phyloP scores from a whole-genome alignment of 179 eudicot species.

The Beta lomatogona region DNA sequence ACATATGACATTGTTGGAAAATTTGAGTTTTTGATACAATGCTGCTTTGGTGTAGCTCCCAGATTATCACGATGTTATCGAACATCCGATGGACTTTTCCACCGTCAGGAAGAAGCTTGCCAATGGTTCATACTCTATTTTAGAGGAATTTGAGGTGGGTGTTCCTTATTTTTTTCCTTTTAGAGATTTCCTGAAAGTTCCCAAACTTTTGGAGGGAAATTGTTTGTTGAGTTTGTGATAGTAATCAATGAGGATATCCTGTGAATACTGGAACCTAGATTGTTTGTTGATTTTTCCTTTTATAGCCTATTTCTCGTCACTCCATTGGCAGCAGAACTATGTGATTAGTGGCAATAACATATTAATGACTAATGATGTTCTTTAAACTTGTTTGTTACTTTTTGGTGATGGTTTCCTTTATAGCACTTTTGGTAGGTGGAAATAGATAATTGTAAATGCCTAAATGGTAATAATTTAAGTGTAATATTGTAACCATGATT shows the following conservation, averaged over 20 bases:
- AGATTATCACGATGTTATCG: conserved; percentile 81
- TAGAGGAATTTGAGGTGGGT: conserved; percentile 91
- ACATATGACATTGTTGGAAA: neutral
- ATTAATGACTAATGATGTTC: neutral
- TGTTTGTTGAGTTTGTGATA: neutral
- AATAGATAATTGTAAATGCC: no score
- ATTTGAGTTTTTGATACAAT: conserved; percentile 23
- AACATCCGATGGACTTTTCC: conserved; percentile 91
- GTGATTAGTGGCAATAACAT: no score
- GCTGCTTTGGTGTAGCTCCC: conserved; percentile 73
- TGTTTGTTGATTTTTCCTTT: neutral
- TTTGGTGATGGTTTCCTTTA: neutral
- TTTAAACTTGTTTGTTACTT: neutral
- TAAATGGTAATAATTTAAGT: no score
- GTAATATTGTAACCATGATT: no score
- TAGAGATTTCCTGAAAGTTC: neutral
- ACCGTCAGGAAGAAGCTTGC: conserved; percentile 84
- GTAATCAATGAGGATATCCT: conserved; percentile 4
- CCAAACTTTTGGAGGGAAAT: neutral
- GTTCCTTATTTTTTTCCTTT: conserved; percentile 7
- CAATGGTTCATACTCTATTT: conserved; percentile 61
- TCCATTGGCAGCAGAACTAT: no score
- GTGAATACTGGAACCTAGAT: neutral
- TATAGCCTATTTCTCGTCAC: neutral
- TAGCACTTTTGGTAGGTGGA: no score